phyloP scores from a whole-genome alignment of 495 filamentous ascomycete species.

The Penicillium antarcticum region DNA sequence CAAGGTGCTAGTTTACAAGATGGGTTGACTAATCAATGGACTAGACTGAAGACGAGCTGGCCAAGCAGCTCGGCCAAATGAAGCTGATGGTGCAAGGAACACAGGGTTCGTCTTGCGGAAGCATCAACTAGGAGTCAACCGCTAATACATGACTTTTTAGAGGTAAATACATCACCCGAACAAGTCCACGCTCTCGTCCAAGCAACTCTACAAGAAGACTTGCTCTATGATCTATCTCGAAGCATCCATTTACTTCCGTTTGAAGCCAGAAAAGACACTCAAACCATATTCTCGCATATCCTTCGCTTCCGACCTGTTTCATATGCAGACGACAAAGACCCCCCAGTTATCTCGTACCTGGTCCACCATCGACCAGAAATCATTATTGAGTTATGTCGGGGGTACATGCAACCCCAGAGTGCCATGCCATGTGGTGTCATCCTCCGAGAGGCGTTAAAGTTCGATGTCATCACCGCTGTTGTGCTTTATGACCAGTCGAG shows the following conservation, averaged over 20 bases:
- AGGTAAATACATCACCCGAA: conserved; percentile 80
- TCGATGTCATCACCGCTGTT: conserved; percentile 80
- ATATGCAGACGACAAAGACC: conserved; percentile 55
- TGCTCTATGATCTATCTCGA: conserved; percentile 76
- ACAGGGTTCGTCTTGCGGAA: conserved; percentile 52
- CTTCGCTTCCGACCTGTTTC: conserved; percentile 70
- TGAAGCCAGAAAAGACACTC: conserved; percentile 86
- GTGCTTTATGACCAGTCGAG: conserved; percentile 87
- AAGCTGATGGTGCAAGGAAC: conserved; percentile 82
- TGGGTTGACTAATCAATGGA: conserved; percentile 5
- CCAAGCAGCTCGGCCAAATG: conserved; percentile 75
- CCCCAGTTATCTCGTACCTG: conserved; percentile 79
- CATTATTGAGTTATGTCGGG: conserved; percentile 80
- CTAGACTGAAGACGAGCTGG: conserved; percentile 70
- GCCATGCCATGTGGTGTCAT: conserved; percentile 90
- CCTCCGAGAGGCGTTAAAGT: conserved; percentile 87
- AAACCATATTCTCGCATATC: conserved; percentile 85
- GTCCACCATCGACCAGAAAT: conserved; percentile 82
- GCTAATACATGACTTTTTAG: conserved; percentile 37
- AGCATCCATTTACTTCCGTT: conserved; percentile 83
- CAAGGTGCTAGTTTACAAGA: conserved; percentile 2
- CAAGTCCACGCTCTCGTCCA: conserved; percentile 77
- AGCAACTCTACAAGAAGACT: conserved; percentile 79
- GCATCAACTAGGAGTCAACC: neutral
- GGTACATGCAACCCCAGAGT: conserved; percentile 86